Evolutionary conservation across 371 early-diverging fungal species (phyloP).

Genomic region (Conidiobolus incongruus): DNA sequence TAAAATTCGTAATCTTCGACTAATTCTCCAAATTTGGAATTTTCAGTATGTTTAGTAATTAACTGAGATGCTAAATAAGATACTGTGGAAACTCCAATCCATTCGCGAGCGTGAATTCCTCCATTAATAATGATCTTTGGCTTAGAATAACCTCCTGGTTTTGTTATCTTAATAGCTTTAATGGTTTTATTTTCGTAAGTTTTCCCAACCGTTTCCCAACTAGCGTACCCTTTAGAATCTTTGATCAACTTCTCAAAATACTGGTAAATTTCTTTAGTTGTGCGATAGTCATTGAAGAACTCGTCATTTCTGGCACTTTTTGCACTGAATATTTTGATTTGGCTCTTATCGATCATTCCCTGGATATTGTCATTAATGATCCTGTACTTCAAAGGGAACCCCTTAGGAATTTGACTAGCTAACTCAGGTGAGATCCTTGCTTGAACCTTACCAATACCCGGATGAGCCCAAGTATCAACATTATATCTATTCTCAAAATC

Average conservation of each 20-base stretch:
- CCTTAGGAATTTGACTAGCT: no score
- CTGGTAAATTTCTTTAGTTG: background rate
- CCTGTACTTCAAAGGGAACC: no score
- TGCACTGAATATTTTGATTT: no score
- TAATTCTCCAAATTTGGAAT: constrained; percentile 10
- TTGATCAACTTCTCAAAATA: background rate
- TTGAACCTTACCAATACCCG: no score
- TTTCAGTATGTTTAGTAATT: constrained; percentile 8
- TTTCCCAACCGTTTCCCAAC: constrained; percentile 11
- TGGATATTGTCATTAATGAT: no score
- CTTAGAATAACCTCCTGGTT: constrained; percentile 7
- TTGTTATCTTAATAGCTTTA: constrained; percentile 13
- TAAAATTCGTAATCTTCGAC: constrained; percentile 13
- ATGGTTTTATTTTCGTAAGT: constrained; percentile 17
- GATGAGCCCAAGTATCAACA: no score
- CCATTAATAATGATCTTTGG: constrained; percentile 9
- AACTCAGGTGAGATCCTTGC: no score
- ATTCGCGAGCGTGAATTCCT: constrained; percentile 16
- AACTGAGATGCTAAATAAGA: constrained; percentile 13
- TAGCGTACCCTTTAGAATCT: background rate
- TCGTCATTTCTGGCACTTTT: no score
- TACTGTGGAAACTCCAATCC: constrained; percentile 13
- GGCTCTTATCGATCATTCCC: no score
- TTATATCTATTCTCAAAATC: no score
- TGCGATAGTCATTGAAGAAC: no score